A percentile compares a stretch with the other conserved stretches of the same genome.
Conservation (phyloP, 257 asterid genomes). For the Lantana camara region DNA sequence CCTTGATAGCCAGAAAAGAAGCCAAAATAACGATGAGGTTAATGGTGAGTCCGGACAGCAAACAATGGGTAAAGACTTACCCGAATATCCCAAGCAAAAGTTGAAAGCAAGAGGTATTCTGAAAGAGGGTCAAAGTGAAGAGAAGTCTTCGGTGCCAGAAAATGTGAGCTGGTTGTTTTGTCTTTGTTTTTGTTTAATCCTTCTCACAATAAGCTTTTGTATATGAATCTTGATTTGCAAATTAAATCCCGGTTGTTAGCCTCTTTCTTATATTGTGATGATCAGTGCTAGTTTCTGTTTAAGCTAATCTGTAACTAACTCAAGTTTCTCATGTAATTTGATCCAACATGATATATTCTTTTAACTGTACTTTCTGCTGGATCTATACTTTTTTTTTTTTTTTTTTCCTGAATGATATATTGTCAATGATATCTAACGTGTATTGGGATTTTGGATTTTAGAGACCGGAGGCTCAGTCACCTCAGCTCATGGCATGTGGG, state of each 20-base stretch:
- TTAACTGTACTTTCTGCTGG: too few relatives aligned
- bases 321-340: not conserved
- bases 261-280: constrained; percentile 1
- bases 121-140: constrained; percentile 48
- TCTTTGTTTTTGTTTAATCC: not conserved
- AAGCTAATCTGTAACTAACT: not conserved
- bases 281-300: not conserved
- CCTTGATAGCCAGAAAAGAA: constrained; percentile 37
- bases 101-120: constrained; percentile 92
- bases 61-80: constrained; percentile 55
- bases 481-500: constrained; percentile 47
- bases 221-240: too few relatives aligned
- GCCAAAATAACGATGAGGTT: constrained; percentile 43
- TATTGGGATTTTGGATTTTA: constrained; percentile 39
- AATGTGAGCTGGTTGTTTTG: constrained; percentile 47
- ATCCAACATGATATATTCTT: not conserved
- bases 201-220: not conserved
- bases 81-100: constrained; percentile 90
- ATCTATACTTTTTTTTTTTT: too few relatives aligned
- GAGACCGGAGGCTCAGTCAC: constrained; percentile 53
- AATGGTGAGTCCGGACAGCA: constrained; percentile 48
- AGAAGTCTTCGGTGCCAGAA: constrained; percentile 33
- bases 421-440: constrained; percentile 13
- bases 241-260: constrained; percentile 14
- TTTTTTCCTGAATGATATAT: not conserved